These are phyloP conservation scores for Exserohilum turcica DNA, from an alignment of 2,329 filamentous ascomycete genomes.

Conservation along the genomic window DNA sequence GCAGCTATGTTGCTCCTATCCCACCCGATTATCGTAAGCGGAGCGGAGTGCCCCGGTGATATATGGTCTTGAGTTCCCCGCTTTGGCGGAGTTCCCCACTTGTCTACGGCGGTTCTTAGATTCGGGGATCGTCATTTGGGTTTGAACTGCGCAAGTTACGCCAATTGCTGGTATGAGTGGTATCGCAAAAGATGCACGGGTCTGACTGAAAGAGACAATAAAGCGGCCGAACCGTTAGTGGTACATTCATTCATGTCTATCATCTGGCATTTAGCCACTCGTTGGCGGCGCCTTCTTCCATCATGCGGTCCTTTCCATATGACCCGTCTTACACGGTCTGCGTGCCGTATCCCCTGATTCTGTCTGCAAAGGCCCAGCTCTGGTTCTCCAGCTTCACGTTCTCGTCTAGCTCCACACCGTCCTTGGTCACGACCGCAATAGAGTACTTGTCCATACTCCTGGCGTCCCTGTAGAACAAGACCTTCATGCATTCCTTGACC, in stretches of 20 bases:
- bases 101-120: not conserved
- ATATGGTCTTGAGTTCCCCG: not conserved
- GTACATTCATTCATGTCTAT: slow-evolving; percentile 46
- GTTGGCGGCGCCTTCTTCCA: slow-evolving; percentile 4
- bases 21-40: not conserved
- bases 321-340: slow-evolving; percentile 56
- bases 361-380: slow-evolving; percentile 97
- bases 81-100: slow-evolving; percentile 3
- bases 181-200: not conserved
- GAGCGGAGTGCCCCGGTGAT: not conserved
- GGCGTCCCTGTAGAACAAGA: slow-evolving; percentile 95
- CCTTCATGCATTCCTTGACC: slow-evolving; percentile 95
- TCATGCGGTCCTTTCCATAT: not conserved
- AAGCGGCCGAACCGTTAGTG: slow-evolving; percentile 23
- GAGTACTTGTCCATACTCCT: slow-evolving; percentile 90
- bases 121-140: not conserved
- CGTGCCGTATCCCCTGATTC: slow-evolving; percentile 92
- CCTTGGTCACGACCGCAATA: slow-evolving; percentile 85
- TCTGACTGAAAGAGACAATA: not conserved
- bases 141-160: not conserved
- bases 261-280: slow-evolving; percentile 26
- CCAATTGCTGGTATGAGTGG: not conserved
- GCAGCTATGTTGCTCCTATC: not conserved
- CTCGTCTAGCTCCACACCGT: slow-evolving; percentile 81
- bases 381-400: slow-evolving; percentile 89